A percentile compares a stretch with the other conserved stretches of the same genome.
These are phyloP conservation scores for Tylopilus vinaceipallidus DNA, from an alignment of 768 basidiomycete genomes.

Conservation along the genomic window DNA sequence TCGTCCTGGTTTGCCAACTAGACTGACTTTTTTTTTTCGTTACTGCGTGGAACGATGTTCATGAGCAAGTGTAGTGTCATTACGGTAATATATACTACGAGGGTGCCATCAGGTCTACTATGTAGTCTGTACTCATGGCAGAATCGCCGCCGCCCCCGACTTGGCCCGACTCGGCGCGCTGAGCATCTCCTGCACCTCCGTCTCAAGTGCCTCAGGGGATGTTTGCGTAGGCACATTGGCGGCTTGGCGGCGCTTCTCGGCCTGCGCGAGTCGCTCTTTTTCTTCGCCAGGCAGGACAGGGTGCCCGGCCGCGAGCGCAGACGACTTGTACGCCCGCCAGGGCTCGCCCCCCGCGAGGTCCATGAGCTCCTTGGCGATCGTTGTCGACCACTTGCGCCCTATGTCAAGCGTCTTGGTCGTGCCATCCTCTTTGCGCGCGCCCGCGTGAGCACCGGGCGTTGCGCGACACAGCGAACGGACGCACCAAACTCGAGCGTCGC, in stretches of 20 bases:
- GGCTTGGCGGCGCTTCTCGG: conserved; percentile 11
- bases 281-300: conserved; percentile 50
- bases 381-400: conserved; percentile 65
- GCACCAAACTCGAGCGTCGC: conserved; percentile 63
- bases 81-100: not conserved
- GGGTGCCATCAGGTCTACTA: not conserved
- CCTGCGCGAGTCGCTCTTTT: conserved; percentile 20
- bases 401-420: conserved; percentile 46
- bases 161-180: conserved; percentile 29
- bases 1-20: conserved; percentile 43
- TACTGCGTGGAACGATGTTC: too few relatives aligned
- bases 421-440: conserved; percentile 44
- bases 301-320: conserved; percentile 44
- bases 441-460: too few relatives aligned
- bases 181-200: conserved; percentile 32
- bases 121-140: conserved; percentile 25
- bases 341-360: conserved; percentile 56
- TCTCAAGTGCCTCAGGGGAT: conserved; percentile 21
- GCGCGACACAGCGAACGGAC: too few relatives aligned
- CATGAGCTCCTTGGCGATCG: conserved; percentile 71
- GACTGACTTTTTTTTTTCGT: conserved; percentile 4
- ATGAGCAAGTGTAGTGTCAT: too few relatives aligned
- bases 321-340: conserved; percentile 56
- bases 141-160: conserved; percentile 40
- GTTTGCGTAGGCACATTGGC: conserved; percentile 7